Base-by-base conservation (phyloP, 768 basidiomycete species). In the Glaciozyma martinii region DNA sequence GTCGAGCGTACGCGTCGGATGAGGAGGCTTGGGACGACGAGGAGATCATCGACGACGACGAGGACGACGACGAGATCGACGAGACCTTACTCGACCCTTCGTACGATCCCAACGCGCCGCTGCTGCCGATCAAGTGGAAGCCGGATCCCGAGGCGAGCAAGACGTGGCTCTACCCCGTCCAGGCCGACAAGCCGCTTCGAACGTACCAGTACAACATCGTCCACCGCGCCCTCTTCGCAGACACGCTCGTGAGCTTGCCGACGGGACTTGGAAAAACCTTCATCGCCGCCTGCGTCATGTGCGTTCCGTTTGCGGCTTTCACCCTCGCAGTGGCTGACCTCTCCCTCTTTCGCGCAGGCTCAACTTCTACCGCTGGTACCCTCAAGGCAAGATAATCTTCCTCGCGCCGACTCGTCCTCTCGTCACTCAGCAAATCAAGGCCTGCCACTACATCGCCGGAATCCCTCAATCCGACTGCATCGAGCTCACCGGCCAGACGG, bases 191-290 rank as follows among this genome's bases (percentile, higher is more conserved):
- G 42, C 84, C 87, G 1, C 87, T 89, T 71, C 87, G 95, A 67
- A 87, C 89, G 70, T 99, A 98, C 73, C 95, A 99, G 72, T 93
- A 82, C 75, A 94, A 95, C 65, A 97, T 99, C 65, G 87, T 90
- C 63, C 85, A 82, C 72, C 81, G 83, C 37, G 88, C 85, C 71
- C 80, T 99, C 29, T 90, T 88, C 73, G 88, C 97, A 30, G 98
- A 99, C 74, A 89, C 90, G 10, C 82, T 99, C 12, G 92, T 97
- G 33, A 88, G 92, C 0, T 78, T 99, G 19, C 95, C 95, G 3
- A 99, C 95, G 0, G 95, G 95, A 53, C 79, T 98, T 18, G 95
- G 95, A 21, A 99, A 99, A 78, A 99, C 95, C 0, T 98, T 99
- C 73, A 88, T 99, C 65, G 95, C 95, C 5, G 92, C 94, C 1